Base-by-base conservation (phyloP, 1,139 yeast species). In the Magnusiomyces magnusii region DNA sequence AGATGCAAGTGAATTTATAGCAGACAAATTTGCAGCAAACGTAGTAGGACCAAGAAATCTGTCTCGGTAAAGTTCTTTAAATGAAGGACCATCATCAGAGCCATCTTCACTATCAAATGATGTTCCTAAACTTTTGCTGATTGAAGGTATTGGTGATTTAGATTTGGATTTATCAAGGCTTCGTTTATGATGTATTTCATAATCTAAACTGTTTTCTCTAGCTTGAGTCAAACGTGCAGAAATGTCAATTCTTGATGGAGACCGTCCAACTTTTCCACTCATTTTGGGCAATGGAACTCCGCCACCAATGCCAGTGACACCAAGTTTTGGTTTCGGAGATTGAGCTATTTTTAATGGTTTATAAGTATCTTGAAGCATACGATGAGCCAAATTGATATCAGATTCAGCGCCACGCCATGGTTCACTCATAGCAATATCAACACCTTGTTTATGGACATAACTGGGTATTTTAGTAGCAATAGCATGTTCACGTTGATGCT, bases 361-460 rank as follows among this genome's bases (percentile, higher is more conserved):
- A 27, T 85, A 80, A 7, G 77, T 74, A 67, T 88, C 96, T 24
- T 80, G 71, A 2, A 87, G 69, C 91, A 86, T 85, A 51, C 96
- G 71, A 39, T 81, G 67, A 34, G 79, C 79, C 1, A 84, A 73
- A 62, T 85, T 91, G 1, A 71, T 64, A 0, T 68, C 66, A 0
- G 75, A 64, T 65, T 88, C 95, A 0, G 74, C 68, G 0, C 96
- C 96, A 0, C 73, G 75, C 96, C 96, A 90, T 0, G 92, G 89
- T 28, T 66, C 66, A 0, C 81, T 68, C 58, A 74, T 68, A 0
- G 90, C 90, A 1, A 81, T 74, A 1, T 82, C 85, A 59, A 76
- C 72, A 0, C 84, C 78, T 50, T 80, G 84, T 59, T 79, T 80
- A 55, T 81, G 78, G 0, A 81, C 80, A 63, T 71, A 72, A 0